phyloP scores from a whole-genome alignment of 345 rosid species.

The Moricandia moricandioides region DNA sequence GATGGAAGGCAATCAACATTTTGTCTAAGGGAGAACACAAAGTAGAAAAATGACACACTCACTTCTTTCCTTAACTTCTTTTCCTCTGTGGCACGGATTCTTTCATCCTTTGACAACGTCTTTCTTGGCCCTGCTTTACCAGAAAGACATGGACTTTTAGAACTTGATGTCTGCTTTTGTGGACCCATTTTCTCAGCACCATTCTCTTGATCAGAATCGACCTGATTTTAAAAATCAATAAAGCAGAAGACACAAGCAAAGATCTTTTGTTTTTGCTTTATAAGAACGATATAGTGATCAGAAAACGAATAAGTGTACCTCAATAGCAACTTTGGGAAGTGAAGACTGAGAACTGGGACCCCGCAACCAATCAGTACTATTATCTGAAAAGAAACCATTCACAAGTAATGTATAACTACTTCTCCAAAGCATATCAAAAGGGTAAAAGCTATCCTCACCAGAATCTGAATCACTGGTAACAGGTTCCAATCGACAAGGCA shows the following conservation, averaged over 20 bases:
- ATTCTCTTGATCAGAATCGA: constrained; percentile 44
- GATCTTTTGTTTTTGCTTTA: not conserved
- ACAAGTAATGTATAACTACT: not conserved
- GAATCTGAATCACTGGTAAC: constrained; percentile 24
- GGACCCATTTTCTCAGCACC: constrained; percentile 44
- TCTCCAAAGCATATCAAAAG: not conserved
- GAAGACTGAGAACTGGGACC: constrained; percentile 28
- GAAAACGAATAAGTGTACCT: constrained; percentile 32
- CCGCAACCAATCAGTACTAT: constrained; percentile 26
- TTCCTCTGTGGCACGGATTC: constrained; percentile 55
- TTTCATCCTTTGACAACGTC: constrained; percentile 57
- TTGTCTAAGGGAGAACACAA: not conserved
- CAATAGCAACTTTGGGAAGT: constrained; percentile 27
- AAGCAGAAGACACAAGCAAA: not conserved
- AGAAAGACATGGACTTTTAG: constrained; percentile 32
- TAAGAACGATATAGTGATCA: not conserved
- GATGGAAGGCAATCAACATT: constrained; percentile 26
- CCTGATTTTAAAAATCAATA: constrained; percentile 37
- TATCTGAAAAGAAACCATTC: constrained; percentile 5
- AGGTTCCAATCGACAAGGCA: constrained; percentile 22
- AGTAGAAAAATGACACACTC: constrained; percentile 11
- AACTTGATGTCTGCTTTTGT: constrained; percentile 25
- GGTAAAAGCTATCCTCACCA: not conserved
- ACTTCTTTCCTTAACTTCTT: constrained; percentile 71
- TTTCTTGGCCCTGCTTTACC: constrained; percentile 45